Conservation (phyloP, 371 early-diverging fungal genomes). For the Neoconidiobolus thromboides region DNA sequence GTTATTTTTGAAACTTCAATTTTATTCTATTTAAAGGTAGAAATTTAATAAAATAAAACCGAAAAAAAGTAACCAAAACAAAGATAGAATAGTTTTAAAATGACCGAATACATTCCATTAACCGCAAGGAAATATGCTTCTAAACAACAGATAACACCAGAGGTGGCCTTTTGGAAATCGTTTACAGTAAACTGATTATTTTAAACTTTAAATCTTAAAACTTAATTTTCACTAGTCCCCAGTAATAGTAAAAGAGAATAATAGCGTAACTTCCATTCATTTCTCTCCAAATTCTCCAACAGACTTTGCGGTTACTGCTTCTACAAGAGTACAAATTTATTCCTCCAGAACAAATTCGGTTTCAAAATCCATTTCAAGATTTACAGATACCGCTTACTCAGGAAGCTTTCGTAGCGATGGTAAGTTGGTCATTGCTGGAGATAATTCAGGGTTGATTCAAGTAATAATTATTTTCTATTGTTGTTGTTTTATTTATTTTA, state of each 20-base stretch:
- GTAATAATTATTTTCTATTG: constrained; percentile 8
- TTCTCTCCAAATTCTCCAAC: constrained; percentile 70
- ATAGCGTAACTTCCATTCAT: constrained; percentile 58
- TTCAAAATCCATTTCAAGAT: constrained; percentile 76
- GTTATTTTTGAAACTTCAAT: too few species aligned
- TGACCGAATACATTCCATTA: too few species aligned
- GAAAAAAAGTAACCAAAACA: too few species aligned
- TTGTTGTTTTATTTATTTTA: background rate
- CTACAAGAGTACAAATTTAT: constrained; percentile 82
- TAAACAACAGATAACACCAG: background rate
- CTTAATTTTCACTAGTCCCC: constrained; percentile 30
- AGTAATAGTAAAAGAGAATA: constrained; percentile 70
- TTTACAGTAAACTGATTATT: background rate
- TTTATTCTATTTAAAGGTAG: too few species aligned
- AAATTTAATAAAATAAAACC: too few species aligned
- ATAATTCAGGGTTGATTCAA: constrained; percentile 73
- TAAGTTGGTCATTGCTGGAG: constrained; percentile 80
- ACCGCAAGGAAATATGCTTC: too few species aligned
- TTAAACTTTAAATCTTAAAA: background rate
- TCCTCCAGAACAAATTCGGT: constrained; percentile 46
- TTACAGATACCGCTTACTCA: constrained; percentile 69
- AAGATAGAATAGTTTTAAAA: too few species aligned
- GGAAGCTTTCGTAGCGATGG: constrained; percentile 71
- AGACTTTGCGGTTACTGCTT: constrained; percentile 76
- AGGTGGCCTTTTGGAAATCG: background rate